Evolutionary conservation across 1,139 yeast species (phyloP).

Genomic region (Pneumocystis wakefieldiae): DNA sequence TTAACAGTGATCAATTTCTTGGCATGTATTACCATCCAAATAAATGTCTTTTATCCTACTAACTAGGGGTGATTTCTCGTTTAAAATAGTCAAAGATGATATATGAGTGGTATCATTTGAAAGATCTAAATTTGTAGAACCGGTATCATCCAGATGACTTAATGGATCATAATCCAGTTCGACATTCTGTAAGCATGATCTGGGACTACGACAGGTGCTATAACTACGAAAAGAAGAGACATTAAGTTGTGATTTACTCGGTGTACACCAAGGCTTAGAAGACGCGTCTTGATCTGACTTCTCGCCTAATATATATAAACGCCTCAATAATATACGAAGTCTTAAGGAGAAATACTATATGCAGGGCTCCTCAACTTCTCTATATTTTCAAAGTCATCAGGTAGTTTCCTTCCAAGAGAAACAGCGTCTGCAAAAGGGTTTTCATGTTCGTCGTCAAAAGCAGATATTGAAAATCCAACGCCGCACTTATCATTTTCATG

Average conservation of each 20-base stretch:
- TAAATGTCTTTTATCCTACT: not conserved
- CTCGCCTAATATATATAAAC: not conserved
- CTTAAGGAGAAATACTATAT: not conserved
- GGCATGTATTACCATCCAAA: not conserved
- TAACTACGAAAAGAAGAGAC: not conserved
- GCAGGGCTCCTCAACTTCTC: not conserved
- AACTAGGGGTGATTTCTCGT: not conserved
- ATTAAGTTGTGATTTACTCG: not conserved
- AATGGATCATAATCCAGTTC: constrained; percentile 7
- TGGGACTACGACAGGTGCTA: not conserved
- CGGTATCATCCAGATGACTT: constrained; percentile 4
- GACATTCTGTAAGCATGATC: constrained; percentile 5
- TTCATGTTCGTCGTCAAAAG: not conserved
- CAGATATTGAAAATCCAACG: not conserved
- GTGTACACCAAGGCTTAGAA: not conserved
- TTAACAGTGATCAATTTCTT: not conserved
- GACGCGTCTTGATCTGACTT: not conserved
- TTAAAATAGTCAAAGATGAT: not conserved
- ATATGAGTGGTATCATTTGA: not conserved
- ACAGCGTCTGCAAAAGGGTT: not conserved
- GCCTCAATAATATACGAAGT: not conserved
- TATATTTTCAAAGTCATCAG: not conserved
- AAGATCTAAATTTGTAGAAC: not conserved
- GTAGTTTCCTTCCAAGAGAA: not conserved
- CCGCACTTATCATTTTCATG: not conserved